phyloP scores from a whole-genome alignment of 805 yeast species.

The Yueomyces sinensis region DNA sequence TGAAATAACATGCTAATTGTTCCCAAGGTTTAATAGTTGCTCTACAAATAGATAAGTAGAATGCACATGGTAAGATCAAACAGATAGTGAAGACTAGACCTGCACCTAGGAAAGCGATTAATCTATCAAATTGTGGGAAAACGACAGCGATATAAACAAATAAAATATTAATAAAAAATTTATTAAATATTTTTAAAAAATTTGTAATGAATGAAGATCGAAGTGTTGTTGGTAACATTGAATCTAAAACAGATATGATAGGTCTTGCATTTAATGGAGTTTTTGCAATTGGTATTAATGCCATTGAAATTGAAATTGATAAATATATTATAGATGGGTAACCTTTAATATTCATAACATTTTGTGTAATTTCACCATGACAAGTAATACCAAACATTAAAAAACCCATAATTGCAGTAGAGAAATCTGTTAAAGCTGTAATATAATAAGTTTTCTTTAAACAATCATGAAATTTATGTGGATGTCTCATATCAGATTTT shows the following conservation, averaged over 20 bases:
- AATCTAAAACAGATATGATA: constrained; percentile 56
- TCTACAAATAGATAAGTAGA: constrained; percentile 48
- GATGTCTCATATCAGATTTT: constrained; percentile 59
- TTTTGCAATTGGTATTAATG: constrained; percentile 75
- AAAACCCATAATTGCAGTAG: constrained; percentile 55
- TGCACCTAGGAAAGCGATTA: constrained; percentile 73
- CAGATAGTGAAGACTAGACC: constrained; percentile 72
- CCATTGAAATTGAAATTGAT: constrained; percentile 53
- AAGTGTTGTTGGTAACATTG: constrained; percentile 23
- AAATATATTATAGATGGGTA: constrained; percentile 53
- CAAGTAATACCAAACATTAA: constrained; percentile 69
- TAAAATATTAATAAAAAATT: constrained; percentile 37
- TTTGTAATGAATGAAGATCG: constrained; percentile 10
- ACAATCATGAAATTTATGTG: constrained; percentile 40
- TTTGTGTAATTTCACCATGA: constrained; percentile 65
- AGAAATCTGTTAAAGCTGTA: constrained; percentile 44
- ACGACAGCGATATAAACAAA: constrained; percentile 48
- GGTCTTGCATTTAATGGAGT: constrained; percentile 78
- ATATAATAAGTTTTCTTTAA: constrained; percentile 46
- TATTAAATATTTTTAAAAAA: constrained; percentile 14
- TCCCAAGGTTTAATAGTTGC: constrained; percentile 30
- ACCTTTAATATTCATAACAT: constrained; percentile 49
- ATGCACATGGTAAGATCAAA: constrained; percentile 60
- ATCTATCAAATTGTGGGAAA: constrained; percentile 68
- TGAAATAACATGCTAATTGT: constrained; percentile 27